Conservation (phyloP, 1,284 basidiomycete genomes). For the Cystobasidium slooffiae region DNA sequence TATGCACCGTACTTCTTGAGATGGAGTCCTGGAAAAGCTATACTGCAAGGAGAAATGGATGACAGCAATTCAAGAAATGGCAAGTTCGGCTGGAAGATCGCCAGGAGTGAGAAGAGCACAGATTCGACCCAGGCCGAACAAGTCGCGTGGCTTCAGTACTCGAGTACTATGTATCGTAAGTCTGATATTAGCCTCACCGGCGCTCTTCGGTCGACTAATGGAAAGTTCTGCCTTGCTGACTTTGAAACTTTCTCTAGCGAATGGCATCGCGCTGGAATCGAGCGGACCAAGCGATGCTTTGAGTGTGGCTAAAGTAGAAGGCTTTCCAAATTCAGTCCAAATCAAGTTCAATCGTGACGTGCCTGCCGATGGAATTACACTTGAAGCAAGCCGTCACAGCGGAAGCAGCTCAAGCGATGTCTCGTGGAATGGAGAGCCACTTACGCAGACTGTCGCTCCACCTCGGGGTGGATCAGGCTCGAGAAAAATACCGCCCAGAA, state of each 20-base stretch:
- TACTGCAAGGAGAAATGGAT: constrained; percentile 40
- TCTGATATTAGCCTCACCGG: constrained; percentile 21
- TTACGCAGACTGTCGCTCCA: constrained; percentile 44
- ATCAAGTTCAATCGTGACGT: constrained; percentile 46
- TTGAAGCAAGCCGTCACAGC: constrained; percentile 28
- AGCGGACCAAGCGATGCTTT: constrained; percentile 34
- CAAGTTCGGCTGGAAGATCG: constrained; percentile 41
- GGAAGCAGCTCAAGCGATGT: constrained; percentile 47
- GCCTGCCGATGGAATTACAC: constrained; percentile 26
- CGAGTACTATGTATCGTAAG: constrained; percentile 48
- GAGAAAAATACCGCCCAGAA: constrained; percentile 20
- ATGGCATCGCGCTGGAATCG: constrained; percentile 28
- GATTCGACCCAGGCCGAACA: constrained; percentile 45
- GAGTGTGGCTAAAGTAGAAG: constrained; percentile 46
- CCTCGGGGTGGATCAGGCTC: constrained; percentile 34
- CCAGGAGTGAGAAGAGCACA: not conserved
- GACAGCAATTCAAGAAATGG: constrained; percentile 45
- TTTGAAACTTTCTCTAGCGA: not conserved
- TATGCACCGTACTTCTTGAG: constrained; percentile 50
- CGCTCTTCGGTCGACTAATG: not conserved
- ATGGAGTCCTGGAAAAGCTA: constrained; percentile 47
- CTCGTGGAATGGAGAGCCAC: constrained; percentile 44
- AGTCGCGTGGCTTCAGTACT: constrained; percentile 49
- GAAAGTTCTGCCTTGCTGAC: not conserved
- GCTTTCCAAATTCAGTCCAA: constrained; percentile 44